Conservation (phyloP, 148 eudicot species). For the Suaeda aralocaspica region DNA sequence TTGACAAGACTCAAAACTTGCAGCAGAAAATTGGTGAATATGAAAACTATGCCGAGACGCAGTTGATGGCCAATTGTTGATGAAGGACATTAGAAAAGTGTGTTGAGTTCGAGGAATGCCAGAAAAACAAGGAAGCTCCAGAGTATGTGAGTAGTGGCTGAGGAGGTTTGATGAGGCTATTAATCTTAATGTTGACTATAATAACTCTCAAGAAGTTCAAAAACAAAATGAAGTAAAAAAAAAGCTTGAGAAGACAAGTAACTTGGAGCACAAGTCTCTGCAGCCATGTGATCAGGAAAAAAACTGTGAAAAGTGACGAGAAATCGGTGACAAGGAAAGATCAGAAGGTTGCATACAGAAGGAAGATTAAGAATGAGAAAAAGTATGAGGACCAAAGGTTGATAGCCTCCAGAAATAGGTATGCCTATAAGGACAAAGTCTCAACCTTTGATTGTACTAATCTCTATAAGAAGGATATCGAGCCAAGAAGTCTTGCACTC, state of each 20-base stretch:
- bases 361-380: slow-evolving; percentile 11
- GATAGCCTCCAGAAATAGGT: slow-evolving; percentile 18
- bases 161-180: slow-evolving; percentile 15
- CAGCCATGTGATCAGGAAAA: slow-evolving; percentile 24
- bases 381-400: slow-evolving; percentile 23
- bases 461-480: no score
- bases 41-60: slow-evolving; percentile 2
- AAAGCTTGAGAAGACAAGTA: slow-evolving; percentile 17
- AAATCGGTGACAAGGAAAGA: slow-evolving; percentile 12
- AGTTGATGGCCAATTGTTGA: slow-evolving; percentile 12
- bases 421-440: slow-evolving; percentile 21
- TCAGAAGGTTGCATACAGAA: slow-evolving; percentile 10
- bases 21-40: slow-evolving; percentile 11
- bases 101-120: slow-evolving; percentile 19
- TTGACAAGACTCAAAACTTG: slow-evolving; percentile 8
- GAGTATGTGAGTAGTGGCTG: slow-evolving; percentile 21
- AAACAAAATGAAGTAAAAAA: slow-evolving; percentile 7
- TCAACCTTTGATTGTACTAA: no score
- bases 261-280: slow-evolving; percentile 7
- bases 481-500: slow-evolving; percentile 15
- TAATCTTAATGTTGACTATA: slow-evolving; percentile 4
- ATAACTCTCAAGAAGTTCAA: slow-evolving; percentile 2
- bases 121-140: slow-evolving; percentile 26
- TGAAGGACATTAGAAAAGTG: slow-evolving; percentile 4
- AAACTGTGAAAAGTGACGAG: slow-evolving; percentile 16